Evolutionary conservation across 371 early-diverging fungal genomes (phyloP).

Genomic region (Mucor mucedo): DNA sequence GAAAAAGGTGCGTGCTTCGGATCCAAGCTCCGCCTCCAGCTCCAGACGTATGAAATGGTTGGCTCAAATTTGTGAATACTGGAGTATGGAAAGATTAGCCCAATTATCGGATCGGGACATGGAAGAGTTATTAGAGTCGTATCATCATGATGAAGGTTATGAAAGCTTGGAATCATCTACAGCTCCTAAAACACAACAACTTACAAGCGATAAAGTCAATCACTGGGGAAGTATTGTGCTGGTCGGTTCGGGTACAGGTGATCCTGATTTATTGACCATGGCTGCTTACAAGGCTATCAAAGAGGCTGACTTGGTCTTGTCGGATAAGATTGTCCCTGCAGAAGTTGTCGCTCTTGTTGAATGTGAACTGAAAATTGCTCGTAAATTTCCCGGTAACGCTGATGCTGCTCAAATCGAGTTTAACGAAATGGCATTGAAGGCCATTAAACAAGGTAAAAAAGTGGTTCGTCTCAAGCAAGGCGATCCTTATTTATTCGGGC

Average conservation of each 20-base stretch:
- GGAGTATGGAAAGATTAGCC: constrained; percentile 70
- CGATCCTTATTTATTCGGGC: constrained; percentile 92
- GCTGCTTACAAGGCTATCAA: constrained; percentile 72
- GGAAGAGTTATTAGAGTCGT: constrained; percentile 64
- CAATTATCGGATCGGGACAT: constrained; percentile 65
- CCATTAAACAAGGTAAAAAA: constrained; percentile 63
- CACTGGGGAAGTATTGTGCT: constrained; percentile 52
- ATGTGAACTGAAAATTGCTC: constrained; percentile 66
- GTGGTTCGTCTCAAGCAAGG: constrained; percentile 91
- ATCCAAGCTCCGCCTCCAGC: constrained; percentile 57
- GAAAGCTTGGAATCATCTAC: constrained; percentile 33
- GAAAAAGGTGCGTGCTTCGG: constrained; percentile 57
- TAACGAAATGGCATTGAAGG: constrained; percentile 68
- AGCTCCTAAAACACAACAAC: neutral
- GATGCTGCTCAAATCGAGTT: constrained; percentile 84
- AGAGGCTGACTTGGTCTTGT: constrained; percentile 79
- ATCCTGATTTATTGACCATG: constrained; percentile 81
- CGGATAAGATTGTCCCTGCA: constrained; percentile 84
- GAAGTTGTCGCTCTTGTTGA: constrained; percentile 64
- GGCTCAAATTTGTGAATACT: constrained; percentile 75
- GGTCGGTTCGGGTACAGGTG: constrained; percentile 92
- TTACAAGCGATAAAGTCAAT: neutral
- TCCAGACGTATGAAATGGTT: constrained; percentile 76
- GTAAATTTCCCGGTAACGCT: constrained; percentile 79
- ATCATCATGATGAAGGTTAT: constrained; percentile 67